Evolutionary conservation across 768 basidiomycete genomes (phyloP), one percentile per base, ranked within the genome.

Genomic region (Tulasnella sp.): DNA sequence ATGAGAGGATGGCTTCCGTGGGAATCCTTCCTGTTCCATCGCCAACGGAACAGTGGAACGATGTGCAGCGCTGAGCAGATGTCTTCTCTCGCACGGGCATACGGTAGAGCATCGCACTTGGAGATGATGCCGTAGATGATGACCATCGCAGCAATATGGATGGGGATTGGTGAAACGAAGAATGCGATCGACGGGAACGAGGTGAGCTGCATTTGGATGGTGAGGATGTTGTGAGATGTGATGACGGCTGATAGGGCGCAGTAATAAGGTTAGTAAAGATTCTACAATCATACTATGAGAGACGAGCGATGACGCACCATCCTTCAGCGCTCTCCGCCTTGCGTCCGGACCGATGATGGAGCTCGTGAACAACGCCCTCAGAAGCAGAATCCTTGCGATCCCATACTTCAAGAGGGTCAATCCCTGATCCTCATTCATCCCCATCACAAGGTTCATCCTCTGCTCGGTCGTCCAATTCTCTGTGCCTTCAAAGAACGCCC

Each of bases 111-210:
- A 26, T 86, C 80, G 61, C 85, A 86, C 54, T 81, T 80, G 5
- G 85, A 87, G 79, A 89, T 88, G 66, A 86, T 86, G 1, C 89
- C 89, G 68, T 85, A 91, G 19, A 92, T 77, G 61, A 92, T 90
- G 60, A 91, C 86, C 88, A 92, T 90, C 5, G 89, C 89, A 0
- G 88, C 85, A 56, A 91, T 89, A 70, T 92, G 89, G 19, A 92
- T 76, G 13, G 89, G 89, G 61, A 88, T 88, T 1, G 89, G 89
- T 3, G 88, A 90, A 23, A 86, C 86, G 69, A 92, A 91, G 74
- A 92, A 92, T 2, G 83, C 86, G 65, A 86, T 85, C 60, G 91
- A 85, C 10, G 89, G 88, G 77, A 84, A 91, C 32, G 80, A 79
- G 65, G 90, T 88, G 54, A 92, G 80, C 64, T 86, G 82, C 58